Conservation (phyloP, 768 basidiomycete species). For the Pleurotus pulmonarius region DNA sequence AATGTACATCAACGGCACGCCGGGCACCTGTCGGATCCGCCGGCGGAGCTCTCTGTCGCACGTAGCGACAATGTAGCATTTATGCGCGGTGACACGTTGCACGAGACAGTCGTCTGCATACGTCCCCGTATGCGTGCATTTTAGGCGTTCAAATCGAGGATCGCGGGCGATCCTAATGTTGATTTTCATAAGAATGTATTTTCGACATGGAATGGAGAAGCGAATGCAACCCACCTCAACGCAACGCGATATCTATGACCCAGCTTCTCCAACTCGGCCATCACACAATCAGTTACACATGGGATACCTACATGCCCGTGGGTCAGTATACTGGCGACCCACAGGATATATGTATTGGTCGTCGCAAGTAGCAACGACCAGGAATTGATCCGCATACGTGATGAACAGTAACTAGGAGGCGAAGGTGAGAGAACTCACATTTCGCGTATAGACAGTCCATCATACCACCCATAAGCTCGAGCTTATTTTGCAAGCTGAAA, state of each 20-base stretch:
- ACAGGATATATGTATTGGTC: constrained; percentile 3
- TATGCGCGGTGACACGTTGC: constrained; percentile 90
- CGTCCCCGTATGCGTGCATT: constrained; percentile 91
- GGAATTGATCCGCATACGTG: no score
- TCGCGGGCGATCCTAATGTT: constrained; percentile 84
- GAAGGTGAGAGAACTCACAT: constrained; percentile 44
- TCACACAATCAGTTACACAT: constrained; percentile 98
- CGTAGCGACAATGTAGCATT: constrained; percentile 96
- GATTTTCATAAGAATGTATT: not conserved
- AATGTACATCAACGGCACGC: constrained; percentile 97
- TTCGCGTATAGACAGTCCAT: constrained; percentile 99
- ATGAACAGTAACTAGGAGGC: no score
- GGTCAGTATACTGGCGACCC: not conserved
- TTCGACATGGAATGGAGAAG: constrained; percentile 1
- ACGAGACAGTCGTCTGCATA: constrained; percentile 99
- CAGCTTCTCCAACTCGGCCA: constrained; percentile 97
- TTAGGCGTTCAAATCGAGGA: constrained; percentile 91
- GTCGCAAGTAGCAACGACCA: not conserved
- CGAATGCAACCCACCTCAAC: constrained; percentile 59
- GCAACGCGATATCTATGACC: constrained; percentile 95
- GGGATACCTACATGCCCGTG: constrained; percentile 73
- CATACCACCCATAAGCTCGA: constrained; percentile 96
- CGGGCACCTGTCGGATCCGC: constrained; percentile 87
- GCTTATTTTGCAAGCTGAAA: constrained; percentile 95
- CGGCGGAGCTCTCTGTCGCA: constrained; percentile 94